Base-by-base conservation (phyloP, 2,329 filamentous ascomycete genomes). In the Penicillium hordei region DNA sequence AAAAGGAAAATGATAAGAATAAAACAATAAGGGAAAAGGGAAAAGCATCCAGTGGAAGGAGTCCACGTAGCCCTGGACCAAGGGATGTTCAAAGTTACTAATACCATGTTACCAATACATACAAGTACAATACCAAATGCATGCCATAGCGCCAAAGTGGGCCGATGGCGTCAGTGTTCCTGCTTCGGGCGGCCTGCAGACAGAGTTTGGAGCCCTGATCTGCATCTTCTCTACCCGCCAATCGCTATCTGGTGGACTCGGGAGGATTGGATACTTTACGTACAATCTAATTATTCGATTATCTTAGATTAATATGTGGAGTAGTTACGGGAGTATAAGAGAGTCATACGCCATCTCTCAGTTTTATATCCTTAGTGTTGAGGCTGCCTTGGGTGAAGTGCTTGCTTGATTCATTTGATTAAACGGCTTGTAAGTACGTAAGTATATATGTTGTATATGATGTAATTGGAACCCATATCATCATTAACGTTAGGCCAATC, bases 171-270 rank as follows among this genome's bases (percentile, higher is more conserved):
- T 67, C 65, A 67, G 59, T 50, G 57, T 62, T 57, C 62, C 65
- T 66, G 58, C 48, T 65, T 67, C 57, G 60, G 54, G 65, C 63
- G 60, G 61, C 27, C 54, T 66, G 65, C 65, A 67, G 64, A 59
- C 55, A 25, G 58, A 31, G 52, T 59, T 61, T 60, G 48, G 60
- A 53, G 63, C 65, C 65, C 63, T 65, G 65, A 67, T 67, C 65
- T 61, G 57, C 48, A 45, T 60, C 56, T 52, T 19, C 31, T 38
- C 33, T 45, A 43, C 38, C 44, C 38, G 15, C 44, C 45, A 55
- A 55, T 49, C 19, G 38, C 27, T 25, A 10, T 17, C 39, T n/a
- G 17, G 23, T 44, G 42, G 40, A 17, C n/a, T n/a, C 23, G 10
- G 15, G 17, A 27, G 15, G 21, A 3, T 27, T 43, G 17, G 6